Conservation (phyloP, 176 grass and related monocot species). For the Aegilops sharonensis region DNA sequence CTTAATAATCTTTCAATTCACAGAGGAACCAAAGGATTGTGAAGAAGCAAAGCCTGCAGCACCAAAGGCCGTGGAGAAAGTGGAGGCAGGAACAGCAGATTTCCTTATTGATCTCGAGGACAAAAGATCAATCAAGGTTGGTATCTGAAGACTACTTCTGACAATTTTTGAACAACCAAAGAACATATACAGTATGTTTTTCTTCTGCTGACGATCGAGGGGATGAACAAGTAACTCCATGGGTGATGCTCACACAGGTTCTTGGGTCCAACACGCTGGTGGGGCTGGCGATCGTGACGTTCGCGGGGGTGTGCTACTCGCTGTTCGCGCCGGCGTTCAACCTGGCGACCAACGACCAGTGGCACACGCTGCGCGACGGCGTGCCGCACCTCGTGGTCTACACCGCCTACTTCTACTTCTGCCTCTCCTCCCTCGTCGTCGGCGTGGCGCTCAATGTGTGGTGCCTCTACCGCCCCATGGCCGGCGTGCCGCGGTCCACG, state of each 20-base stretch:
- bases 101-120: conserved; percentile 69
- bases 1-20: not conserved
- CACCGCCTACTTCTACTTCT: conserved; percentile 98
- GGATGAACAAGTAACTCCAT: not conserved
- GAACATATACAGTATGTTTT: not conserved
- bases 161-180: not conserved
- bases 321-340: conserved; percentile 89
- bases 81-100: conserved; percentile 74
- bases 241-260: not conserved
- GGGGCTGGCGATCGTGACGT: conserved; percentile 68
- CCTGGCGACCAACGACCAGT: conserved; percentile 91
- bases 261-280: conserved; percentile 54
- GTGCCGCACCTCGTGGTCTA: conserved; percentile 80
- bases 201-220: too few species aligned
- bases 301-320: conserved; percentile 83
- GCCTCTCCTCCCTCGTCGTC: conserved; percentile 55
- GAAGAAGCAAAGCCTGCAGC: conserved; percentile 36
- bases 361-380: conserved; percentile 49
- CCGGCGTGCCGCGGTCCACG: conserved; percentile 61
- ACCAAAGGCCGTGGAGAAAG: conserved; percentile 19
- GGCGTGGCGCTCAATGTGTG: conserved; percentile 70
- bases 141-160: not conserved
- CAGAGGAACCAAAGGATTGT: conserved; percentile 38
- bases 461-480: conserved; percentile 73
- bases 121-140: conserved; percentile 72